Conservation (phyloP, 2,329 filamentous ascomycete species). For the Cladosporium cucumerinum region DNA sequence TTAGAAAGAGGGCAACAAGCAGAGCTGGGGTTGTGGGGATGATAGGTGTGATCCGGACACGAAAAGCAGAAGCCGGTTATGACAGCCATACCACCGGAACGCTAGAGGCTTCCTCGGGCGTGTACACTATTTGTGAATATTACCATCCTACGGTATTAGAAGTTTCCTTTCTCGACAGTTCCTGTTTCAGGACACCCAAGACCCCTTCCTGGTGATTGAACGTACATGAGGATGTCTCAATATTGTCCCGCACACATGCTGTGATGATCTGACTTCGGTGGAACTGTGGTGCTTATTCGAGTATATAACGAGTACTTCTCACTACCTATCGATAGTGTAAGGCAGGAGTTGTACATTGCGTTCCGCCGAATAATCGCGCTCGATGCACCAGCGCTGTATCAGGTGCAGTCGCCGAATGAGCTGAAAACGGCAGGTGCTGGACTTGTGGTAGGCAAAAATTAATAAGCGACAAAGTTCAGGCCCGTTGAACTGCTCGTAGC, state of each 20-base stretch:
- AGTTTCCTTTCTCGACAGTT: slow-evolving; percentile 8
- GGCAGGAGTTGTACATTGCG: background rate
- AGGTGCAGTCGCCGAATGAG: background rate
- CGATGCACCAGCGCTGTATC: background rate
- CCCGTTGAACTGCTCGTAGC: background rate
- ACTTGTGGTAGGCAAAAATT: background rate
- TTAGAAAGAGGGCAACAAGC: background rate
- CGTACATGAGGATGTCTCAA: background rate
- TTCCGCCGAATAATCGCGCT: background rate
- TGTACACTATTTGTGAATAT: slow-evolving; percentile 17
- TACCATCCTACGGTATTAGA: slow-evolving; percentile 16
- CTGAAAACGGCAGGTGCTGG: background rate
- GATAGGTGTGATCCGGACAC: background rate
- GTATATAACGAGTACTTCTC: background rate
- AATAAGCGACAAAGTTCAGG: background rate
- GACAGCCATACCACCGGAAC: slow-evolving; percentile 5
- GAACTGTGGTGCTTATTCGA: background rate
- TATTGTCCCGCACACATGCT: background rate
- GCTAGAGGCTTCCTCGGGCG: slow-evolving; percentile 13
- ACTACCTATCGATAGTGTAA: background rate
- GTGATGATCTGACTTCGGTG: background rate
- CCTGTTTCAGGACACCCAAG: background rate
- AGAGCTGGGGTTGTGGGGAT: background rate
- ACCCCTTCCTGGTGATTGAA: background rate
- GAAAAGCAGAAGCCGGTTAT: background rate